These are phyloP conservation scores for Diaporthe amygdali DNA, from an alignment of 2,329 filamentous ascomycete species.

Conservation along the genomic window DNA sequence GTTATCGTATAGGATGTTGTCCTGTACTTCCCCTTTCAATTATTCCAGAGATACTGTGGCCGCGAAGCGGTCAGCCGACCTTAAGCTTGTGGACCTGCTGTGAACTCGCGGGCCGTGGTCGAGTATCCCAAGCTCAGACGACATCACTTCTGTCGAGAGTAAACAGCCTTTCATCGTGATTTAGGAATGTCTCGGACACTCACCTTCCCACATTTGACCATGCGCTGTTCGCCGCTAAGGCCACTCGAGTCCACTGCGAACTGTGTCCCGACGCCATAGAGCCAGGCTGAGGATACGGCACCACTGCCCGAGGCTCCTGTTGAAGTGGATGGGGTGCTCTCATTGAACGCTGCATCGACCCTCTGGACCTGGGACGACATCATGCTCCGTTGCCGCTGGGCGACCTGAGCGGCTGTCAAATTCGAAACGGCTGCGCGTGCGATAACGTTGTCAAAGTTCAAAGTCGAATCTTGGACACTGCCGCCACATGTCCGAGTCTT, in stretches of 20 bases:
- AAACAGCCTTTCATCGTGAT: neutral
- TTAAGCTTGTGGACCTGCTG: too few species aligned
- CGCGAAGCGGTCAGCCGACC: too few species aligned
- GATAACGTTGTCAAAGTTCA: neutral
- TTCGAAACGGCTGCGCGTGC: neutral
- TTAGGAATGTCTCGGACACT: too few species aligned
- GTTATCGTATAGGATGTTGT: too few species aligned
- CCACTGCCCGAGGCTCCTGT: neutral
- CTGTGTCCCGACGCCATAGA: neutral
- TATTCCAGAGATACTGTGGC: too few species aligned
- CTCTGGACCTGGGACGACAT: neutral
- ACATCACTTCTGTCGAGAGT: neutral
- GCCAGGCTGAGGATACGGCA: neutral
- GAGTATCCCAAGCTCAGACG: neutral
- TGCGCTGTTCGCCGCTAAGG: neutral
- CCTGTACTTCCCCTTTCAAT: too few species aligned
- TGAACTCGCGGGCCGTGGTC: neutral
- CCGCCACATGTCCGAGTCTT: neutral
- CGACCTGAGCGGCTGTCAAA: neutral
- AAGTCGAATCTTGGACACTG: neutral
- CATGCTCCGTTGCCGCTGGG: neutral
- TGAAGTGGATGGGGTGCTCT: too few species aligned
- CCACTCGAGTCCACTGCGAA: neutral
- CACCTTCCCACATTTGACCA: neutral
- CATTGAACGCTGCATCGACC: neutral